Base-by-base conservation (phyloP, 495 filamentous ascomycete species). In the Penicillium pancosmium region DNA sequence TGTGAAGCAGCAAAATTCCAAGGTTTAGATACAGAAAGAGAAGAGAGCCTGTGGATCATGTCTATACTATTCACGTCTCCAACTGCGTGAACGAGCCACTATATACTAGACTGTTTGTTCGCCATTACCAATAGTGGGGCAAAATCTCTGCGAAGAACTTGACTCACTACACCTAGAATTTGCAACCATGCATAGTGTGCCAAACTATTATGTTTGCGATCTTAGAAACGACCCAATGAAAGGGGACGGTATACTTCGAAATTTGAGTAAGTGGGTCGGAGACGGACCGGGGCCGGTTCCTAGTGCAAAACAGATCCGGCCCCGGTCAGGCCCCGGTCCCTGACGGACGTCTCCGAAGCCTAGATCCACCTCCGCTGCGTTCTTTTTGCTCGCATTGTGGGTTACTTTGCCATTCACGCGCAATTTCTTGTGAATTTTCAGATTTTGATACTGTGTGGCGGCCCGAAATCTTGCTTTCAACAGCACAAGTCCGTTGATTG, bases 251-350 rank as follows among this genome's bases (percentile, higher is more conserved):
- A 65, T 69, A 68, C 51, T 65, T 59, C 56, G 56, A 50, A 54
- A 33, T 63, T 56, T 62, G 52, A 50, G 35, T 36, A 10, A 43
- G 55, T 44, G 57, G 27, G 35, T 56, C 71, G 69, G 71, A 7
- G 23, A 68, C 71, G 71, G 49, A 12, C 38, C 72, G 72, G 72
- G 33, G 10, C 72, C 72, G 72, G 61, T 15, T 13, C 10, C 58
- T 64, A 66, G 63, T 61, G 59, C 54, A 62, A 33, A 46, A 47
- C 40, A 41, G 27, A 18, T 21, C 21, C 64, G 72, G 72, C 44
- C 19, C 60, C 72, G 72, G 63, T 15, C 56, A 64, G 64, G 67
- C 54, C 12, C 71, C 70, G 73, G 61, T 21, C 34, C 11, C 63
- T 61, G 62, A 60, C 48, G 60, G 50, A 40, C 18, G 50, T 18